Conservation (phyloP, 805 yeast species). For the Yarrowia bubula region DNA sequence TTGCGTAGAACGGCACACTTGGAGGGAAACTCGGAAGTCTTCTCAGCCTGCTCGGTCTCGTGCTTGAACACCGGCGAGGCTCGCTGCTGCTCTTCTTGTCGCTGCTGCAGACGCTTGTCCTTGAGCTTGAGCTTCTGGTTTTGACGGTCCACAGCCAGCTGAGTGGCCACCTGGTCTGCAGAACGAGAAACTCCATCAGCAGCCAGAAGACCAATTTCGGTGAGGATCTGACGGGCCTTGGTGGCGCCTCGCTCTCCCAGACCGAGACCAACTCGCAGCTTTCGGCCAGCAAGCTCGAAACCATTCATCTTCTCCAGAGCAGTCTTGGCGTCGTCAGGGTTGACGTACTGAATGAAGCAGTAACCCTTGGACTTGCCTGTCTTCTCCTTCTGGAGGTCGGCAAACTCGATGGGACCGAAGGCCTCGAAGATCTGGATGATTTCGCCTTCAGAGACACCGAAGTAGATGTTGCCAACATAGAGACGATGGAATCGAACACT, state of each 20-base stretch:
- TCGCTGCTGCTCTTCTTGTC: not conserved
- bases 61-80: not conserved
- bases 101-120: not conserved
- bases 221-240: not conserved
- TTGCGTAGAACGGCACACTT: not conserved
- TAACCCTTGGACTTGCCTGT: slow-evolving; percentile 87
- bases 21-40: not conserved
- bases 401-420: slow-evolving; percentile 75
- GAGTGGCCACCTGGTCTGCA: slow-evolving; percentile 18
- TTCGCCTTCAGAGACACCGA: slow-evolving; percentile 60
- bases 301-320: slow-evolving; percentile 38
- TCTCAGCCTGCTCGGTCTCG: not conserved
- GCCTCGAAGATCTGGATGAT: slow-evolving; percentile 61
- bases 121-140: slow-evolving; percentile 4
- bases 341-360: slow-evolving; percentile 63
- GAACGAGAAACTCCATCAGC: slow-evolving; percentile 18
- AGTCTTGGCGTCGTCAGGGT: slow-evolving; percentile 31
- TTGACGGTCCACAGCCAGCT: slow-evolving; percentile 13
- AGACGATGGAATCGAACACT: slow-evolving; percentile 31
- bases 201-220: slow-evolving; percentile 12
- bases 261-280: slow-evolving; percentile 36
- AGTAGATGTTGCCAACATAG: slow-evolving; percentile 39
- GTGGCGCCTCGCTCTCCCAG: slow-evolving; percentile 17
- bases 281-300: slow-evolving; percentile 37
- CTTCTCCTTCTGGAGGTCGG: slow-evolving; percentile 81